Evolutionary conservation across 352 stramenopile species (phyloP), one percentile per base, ranked within the genome.

Genomic region (Pythium dissotocum): DNA sequence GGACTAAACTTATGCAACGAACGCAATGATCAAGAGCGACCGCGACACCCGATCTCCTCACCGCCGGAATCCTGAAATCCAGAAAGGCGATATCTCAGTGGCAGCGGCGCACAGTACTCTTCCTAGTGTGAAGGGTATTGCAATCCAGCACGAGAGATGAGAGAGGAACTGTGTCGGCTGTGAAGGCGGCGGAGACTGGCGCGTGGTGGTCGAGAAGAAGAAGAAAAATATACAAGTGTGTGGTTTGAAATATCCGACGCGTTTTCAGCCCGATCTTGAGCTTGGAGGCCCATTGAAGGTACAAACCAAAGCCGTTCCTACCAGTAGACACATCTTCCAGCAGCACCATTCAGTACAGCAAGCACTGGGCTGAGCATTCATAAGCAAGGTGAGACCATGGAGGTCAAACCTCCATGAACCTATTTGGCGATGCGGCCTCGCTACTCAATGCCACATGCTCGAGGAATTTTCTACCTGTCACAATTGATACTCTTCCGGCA

Each of bases 1-100:
- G 71, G 76, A 89, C 67, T 75, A 75, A 76, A 58, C 49, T 38
- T 83, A 65, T 52, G 35, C n/a, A 35, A 53, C n/a, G 35, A 60
- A 42, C n/a, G 28, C 53, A 68, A 62, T 68, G 58, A 67, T 21
- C 12, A 28, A 52, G 6, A 9, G 40, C 14, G 44, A 12, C 44
- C 28, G 28, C 28, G 28, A 30, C 28, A 30, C 28, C 28, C 28
- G 28, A 30, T 30, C 28, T 52, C n/a, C 44, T 52, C 36, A 61
- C 61, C 61, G 40, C 61, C 61, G 38, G 60, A 66, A 66, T 62
- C 8, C 21, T 3, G 9, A 24, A 24, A 24, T 24, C 21, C 35
- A 12, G 35, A 10, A 40, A 9, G 38, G 18, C 38, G 38, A 46
- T 9, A 46, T 46, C 38, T 46, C 21, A 0, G 21, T 46, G 38